Conservation (phyloP, 345 rosid genomes). For the Pistacia vera region DNA sequence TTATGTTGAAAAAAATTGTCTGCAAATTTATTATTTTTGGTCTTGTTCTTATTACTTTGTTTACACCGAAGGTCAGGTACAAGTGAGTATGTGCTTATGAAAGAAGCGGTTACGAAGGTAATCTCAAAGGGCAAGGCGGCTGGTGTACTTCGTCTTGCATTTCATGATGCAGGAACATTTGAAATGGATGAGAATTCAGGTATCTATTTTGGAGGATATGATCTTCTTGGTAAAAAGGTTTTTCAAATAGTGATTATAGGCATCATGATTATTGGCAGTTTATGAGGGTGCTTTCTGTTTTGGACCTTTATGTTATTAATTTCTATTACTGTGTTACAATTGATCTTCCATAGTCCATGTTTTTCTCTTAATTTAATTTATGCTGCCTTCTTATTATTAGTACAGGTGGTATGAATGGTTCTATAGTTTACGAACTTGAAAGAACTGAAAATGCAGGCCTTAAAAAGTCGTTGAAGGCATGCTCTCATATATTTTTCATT, state of each 20-base stretch:
- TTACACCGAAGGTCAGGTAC: slow-evolving; percentile 37
- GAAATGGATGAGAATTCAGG: slow-evolving; percentile 62
- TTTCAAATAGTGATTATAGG: neutral
- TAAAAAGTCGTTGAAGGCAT: slow-evolving; percentile 76
- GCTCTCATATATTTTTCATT: slow-evolving; percentile 7
- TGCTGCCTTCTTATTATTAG: neutral
- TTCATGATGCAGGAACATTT: slow-evolving; percentile 98
- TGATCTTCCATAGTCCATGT: neutral
- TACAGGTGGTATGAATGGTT: slow-evolving; percentile 94
- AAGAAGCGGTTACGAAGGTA: slow-evolving; percentile 64
- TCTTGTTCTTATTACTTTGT: neutral
- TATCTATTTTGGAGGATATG: slow-evolving; percentile 16
- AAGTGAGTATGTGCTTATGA: slow-evolving; percentile 35
- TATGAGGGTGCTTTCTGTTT: neutral
- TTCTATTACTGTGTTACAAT: neutral
- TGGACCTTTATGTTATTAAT: neutral
- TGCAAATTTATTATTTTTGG: no score
- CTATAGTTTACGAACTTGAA: slow-evolving; percentile 79
- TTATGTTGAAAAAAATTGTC: neutral
- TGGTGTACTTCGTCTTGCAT: slow-evolving; percentile 92
- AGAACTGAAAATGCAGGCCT: slow-evolving; percentile 93
- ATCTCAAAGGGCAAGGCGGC: slow-evolving; percentile 90
- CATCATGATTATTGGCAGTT: neutral
- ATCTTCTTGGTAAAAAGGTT: neutral
- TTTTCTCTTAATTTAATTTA: slow-evolving; percentile 11